phyloP scores from a whole-genome alignment of 2,329 filamentous ascomycete genomes.

The Sporothrix brunneoviolacea region DNA sequence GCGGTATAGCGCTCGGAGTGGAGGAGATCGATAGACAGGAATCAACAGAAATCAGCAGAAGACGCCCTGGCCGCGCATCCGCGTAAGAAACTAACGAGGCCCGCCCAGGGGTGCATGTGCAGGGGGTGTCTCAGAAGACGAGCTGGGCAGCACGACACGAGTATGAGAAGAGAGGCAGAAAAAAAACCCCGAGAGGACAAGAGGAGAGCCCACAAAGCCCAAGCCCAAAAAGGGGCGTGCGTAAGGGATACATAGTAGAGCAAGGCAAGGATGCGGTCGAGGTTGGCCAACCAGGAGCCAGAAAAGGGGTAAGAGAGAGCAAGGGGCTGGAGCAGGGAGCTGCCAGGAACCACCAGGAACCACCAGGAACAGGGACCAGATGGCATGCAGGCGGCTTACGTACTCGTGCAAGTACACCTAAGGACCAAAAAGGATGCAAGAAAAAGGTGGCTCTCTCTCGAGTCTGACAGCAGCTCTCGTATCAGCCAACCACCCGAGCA shows the following conservation, averaged over 20 bases:
- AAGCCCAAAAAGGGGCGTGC: conserved; percentile 1
- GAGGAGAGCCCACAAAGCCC: not conserved
- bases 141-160: too few species aligned
- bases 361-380: conserved; percentile 6
- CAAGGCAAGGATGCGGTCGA: not conserved
- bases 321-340: not conserved
- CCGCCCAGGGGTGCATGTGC: conserved; percentile 8
- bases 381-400: not conserved
- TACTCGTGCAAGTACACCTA: not conserved
- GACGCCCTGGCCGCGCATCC: not conserved
- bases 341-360: conserved; percentile 11
- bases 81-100: not conserved
- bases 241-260: not conserved
- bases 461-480: too few species aligned
- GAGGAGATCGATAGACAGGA: too few species aligned
- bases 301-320: not conserved
- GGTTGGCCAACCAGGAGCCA: not conserved
- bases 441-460: too few species aligned
- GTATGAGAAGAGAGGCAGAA: not conserved
- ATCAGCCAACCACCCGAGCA: not conserved
- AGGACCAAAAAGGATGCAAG: not conserved
- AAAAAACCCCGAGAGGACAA: not conserved
- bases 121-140: conserved; percentile 8
- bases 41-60: too few species aligned
- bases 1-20: too few species aligned